Conservation (phyloP, 345 rosid species). For the Acer campestre region DNA sequence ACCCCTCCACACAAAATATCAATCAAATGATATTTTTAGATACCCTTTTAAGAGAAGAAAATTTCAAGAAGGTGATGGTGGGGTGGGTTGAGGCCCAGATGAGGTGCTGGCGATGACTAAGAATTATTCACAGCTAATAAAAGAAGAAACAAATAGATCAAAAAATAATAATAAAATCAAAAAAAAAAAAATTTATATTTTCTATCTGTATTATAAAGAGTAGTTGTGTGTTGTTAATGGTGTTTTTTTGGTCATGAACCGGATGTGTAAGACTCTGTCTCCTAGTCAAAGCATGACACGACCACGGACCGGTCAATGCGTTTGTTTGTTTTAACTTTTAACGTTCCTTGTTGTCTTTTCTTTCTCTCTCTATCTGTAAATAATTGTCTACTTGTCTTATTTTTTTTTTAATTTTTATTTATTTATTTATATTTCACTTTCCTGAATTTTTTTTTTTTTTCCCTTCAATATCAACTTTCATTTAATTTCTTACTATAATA, state of each 20-base stretch:
- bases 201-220: not conserved
- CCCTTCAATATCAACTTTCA: not conserved
- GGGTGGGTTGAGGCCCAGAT: not conserved
- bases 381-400: not conserved
- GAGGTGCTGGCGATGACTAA: slow-evolving; percentile 4
- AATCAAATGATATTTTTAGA: slow-evolving; percentile 2
- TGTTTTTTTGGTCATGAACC: not conserved
- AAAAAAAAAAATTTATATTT: not conserved
- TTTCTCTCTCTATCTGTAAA: not conserved
- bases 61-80: not conserved
- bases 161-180: no score
- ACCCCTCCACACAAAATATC: slow-evolving; percentile 9
- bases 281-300: slow-evolving; percentile 4
- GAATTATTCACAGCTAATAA: slow-evolving; percentile 9
- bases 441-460: not conserved
- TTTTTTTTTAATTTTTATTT: not conserved
- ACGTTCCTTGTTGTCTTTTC: not conserved
- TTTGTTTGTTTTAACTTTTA: not conserved
- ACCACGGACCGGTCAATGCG: slow-evolving; percentile 13
- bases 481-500: not conserved
- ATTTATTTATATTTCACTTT: not conserved
- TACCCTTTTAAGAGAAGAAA: slow-evolving; percentile 9
- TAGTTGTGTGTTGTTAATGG: not conserved
- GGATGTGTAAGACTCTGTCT: not conserved
- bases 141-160: not conserved